Percentiles rank a stretch among this genome's conserved stretches.
Evolutionary conservation across 2,329 filamentous ascomycete genomes (phyloP).

Genomic region (Fusarium bactridioides): DNA sequence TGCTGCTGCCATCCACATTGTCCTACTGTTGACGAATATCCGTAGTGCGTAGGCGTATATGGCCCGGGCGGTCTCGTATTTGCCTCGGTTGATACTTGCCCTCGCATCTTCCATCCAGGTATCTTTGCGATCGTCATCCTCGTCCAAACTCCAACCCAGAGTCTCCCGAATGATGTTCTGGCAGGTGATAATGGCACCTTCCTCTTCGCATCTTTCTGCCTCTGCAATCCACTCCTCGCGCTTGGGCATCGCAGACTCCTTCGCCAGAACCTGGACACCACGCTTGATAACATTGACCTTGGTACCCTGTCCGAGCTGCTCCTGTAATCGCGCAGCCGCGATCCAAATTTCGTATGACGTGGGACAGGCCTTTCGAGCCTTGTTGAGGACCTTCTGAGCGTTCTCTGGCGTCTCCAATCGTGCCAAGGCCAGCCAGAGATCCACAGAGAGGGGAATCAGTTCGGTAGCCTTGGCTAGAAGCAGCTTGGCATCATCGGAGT

Average conservation of each 20-base stretch:
- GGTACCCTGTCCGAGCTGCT: constrained; percentile 79
- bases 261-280: constrained; percentile 85
- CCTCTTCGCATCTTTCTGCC: constrained; percentile 93
- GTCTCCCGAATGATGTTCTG: constrained; percentile 91
- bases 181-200: constrained; percentile 87
- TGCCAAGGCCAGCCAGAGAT: constrained; percentile 93
- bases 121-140: constrained; percentile 95
- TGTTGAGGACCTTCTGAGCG: constrained; percentile 94
- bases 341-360: constrained; percentile 98
- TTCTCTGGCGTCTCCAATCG: constrained; percentile 89
- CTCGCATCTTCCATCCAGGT: constrained; percentile 96
- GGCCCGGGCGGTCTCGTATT: constrained; percentile 88
- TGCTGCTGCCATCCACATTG: constrained; percentile 88
- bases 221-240: constrained; percentile 97
- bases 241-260: constrained; percentile 95
- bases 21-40: constrained; percentile 87
- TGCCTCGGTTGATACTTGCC: constrained; percentile 79
- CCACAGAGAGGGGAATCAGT: constrained; percentile 90
- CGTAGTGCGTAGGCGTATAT: constrained; percentile 92
- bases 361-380: constrained; percentile 90
- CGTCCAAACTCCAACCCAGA: constrained; percentile 89
- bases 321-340: constrained; percentile 87
- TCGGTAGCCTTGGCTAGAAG: constrained; percentile 95
- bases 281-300: constrained; percentile 95
- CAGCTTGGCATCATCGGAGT: constrained; percentile 84